Evolutionary conservation across 2,329 filamentous ascomycete genomes (phyloP), one percentile per base, ranked within the genome.

Genomic region (Pseudogymnoascus verrucosus): DNA sequence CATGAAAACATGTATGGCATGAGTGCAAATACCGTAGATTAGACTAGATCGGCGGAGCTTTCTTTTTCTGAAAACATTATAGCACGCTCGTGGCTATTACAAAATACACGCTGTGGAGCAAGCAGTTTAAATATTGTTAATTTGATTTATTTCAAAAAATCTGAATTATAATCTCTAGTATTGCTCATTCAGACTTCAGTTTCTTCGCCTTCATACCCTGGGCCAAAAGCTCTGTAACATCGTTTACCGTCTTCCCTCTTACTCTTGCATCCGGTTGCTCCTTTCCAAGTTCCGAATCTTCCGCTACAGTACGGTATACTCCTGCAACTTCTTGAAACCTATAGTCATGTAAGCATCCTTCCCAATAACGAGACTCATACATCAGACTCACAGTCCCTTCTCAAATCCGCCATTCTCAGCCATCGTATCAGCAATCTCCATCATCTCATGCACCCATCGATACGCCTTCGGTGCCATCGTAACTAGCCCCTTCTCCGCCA

Each of bases 381-480:
- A 31, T 10, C 19, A 12, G 28, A 61, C 59, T 61, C 28, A 61
- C 59, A 36, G 4, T n/a, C 39, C 59, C 39, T 40, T 36, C 10
- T 23, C 39, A 61, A 61, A 61, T 0, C 86, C 86, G 1, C 84
- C 87, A 62, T 87, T 84, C 44, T 82, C 80, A 5, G 75, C 75
- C 71, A 89, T 86, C 1, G 86, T 88, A 64, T 80, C 77, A 10
- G 83, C 82, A 69, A 91, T 90, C 78, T 90, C 84, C 68, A 85
- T 80, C 88, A 91, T 90, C 77, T 91, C 88, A 37, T 80, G 78
- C 0, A 89, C 85, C 88, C 88, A 91, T 11, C 89, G 78, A 72
- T 90, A 90, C 19, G 89, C 88, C 75, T 91, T 91, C 11, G 84
- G 83, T 26, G 87, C 80, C 82, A 90, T 88, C 11, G 74, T 77